Conservation (phyloP, 768 basidiomycete species). For the Boletus pseudopeckii region DNA sequence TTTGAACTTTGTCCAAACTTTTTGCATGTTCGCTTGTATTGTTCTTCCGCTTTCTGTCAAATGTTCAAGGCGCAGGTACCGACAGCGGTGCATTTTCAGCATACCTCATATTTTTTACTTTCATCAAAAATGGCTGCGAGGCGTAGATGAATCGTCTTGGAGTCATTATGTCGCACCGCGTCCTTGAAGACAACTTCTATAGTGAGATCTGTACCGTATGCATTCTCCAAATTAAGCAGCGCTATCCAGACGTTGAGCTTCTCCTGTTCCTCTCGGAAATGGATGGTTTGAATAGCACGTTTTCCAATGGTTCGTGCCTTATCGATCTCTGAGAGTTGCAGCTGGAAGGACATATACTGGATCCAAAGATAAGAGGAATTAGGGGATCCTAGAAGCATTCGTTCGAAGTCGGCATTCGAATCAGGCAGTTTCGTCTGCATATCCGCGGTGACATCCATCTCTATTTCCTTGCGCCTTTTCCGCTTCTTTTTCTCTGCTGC, state of each 20-base stretch:
- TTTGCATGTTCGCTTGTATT: slow-evolving; percentile 83
- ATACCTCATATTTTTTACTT: slow-evolving; percentile 76
- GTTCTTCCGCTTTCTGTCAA: slow-evolving; percentile 85
- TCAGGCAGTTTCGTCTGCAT: slow-evolving; percentile 84
- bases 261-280: slow-evolving; percentile 94
- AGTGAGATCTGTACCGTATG: slow-evolving; percentile 82
- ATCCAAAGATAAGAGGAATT: slow-evolving; percentile 99
- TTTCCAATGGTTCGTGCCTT: slow-evolving; percentile 87
- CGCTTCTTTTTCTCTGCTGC: slow-evolving; percentile 54
- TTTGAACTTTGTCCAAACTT: slow-evolving; percentile 94
- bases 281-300: slow-evolving; percentile 83
- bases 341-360: slow-evolving; percentile 98
- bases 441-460: slow-evolving; percentile 80
- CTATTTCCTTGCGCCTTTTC: slow-evolving; percentile 66
- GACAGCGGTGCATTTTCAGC: slow-evolving; percentile 11
- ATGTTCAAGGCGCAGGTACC: not conserved
- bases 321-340: slow-evolving; percentile 94
- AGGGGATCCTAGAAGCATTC: slow-evolving; percentile 86
- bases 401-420: slow-evolving; percentile 93
- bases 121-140: slow-evolving; percentile 83
- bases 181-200: slow-evolving; percentile 85
- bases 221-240: slow-evolving; percentile 88
- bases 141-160: slow-evolving; percentile 84
- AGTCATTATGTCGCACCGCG: slow-evolving; percentile 85
- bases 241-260: slow-evolving; percentile 98